These are phyloP conservation scores for Asterionellopsis glacialis DNA, from an alignment of 108 stramenopile species.

Conservation along the genomic window DNA sequence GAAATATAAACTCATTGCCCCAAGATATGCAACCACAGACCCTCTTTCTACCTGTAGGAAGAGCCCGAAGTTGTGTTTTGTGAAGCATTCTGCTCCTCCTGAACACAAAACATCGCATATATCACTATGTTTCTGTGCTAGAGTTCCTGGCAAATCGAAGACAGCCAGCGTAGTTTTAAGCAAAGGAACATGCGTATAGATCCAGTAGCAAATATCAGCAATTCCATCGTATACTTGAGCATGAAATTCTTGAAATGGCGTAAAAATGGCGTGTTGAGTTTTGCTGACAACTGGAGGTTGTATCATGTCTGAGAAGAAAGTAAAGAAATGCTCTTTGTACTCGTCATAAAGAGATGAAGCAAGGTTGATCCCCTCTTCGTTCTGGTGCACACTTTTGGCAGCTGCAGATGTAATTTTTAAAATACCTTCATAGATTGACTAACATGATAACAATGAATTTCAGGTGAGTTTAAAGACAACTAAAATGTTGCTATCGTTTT, in stretches of 20 bases:
- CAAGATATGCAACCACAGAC: constrained; percentile 32
- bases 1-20: constrained; percentile 39
- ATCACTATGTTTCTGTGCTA: constrained; percentile 34
- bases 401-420: constrained; percentile 16
- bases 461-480: too few relatives aligned
- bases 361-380: constrained; percentile 25
- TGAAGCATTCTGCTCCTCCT: constrained; percentile 19
- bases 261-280: constrained; percentile 6
- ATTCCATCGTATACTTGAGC: constrained; percentile 21
- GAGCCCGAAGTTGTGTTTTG: constrained; percentile 20
- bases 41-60: constrained; percentile 33
- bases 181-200: constrained; percentile 29
- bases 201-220: constrained; percentile 24
- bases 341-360: constrained; percentile 46
- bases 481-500: too few relatives aligned
- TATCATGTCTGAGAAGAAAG: constrained; percentile 24
- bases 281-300: constrained; percentile 9
- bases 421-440: too few relatives aligned
- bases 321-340: constrained; percentile 35
- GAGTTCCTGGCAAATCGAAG: constrained; percentile 42
- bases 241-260: constrained; percentile 17
- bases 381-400: constrained; percentile 6
- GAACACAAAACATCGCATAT: constrained; percentile 43
- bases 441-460: too few relatives aligned
- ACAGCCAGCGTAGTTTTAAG: constrained; percentile 31